phyloP scores from a whole-genome alignment of 495 filamentous ascomycete species.

The Cladorrhinum samala region DNA sequence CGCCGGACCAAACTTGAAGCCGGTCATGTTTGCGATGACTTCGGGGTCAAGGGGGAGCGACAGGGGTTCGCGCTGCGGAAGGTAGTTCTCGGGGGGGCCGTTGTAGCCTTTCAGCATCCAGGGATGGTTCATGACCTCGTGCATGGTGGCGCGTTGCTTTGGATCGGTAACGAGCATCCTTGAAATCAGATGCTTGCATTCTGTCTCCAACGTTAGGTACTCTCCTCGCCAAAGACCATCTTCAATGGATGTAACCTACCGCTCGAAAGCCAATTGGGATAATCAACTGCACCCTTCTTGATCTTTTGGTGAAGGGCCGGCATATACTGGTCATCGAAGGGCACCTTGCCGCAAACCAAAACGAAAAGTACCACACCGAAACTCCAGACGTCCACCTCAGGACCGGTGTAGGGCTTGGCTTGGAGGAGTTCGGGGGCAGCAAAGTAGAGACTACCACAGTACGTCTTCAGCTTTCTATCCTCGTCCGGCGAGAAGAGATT shows the following conservation, averaged over 20 bases:
- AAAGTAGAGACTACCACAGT: constrained; percentile 97
- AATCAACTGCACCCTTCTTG: constrained; percentile 94
- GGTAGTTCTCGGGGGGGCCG: constrained; percentile 79
- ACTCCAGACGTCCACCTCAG: constrained; percentile 98
- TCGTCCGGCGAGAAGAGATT: constrained; percentile 87
- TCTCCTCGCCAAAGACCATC: neutral
- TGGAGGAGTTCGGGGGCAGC: constrained; percentile 93
- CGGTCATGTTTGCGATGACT: constrained; percentile 88
- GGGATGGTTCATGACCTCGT: constrained; percentile 92
- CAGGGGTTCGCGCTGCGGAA: constrained; percentile 78
- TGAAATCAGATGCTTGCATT: constrained; percentile 89
- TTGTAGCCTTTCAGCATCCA: constrained; percentile 96
- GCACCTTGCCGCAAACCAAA: constrained; percentile 94
- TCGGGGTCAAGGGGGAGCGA: constrained; percentile 76
- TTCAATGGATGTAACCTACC: constrained; percentile 49
- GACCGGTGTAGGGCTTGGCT: constrained; percentile 88
- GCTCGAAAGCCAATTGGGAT: constrained; percentile 82
- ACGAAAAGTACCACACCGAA: constrained; percentile 99
- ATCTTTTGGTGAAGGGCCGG: constrained; percentile 98
- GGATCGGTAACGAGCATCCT: constrained; percentile 97
- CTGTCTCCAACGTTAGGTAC: constrained; percentile 44
- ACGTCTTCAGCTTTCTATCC: constrained; percentile 75
- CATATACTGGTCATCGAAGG: constrained; percentile 99
- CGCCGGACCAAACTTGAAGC: constrained; percentile 90
- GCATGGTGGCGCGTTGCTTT: constrained; percentile 72